phyloP scores from a whole-genome alignment of 2,329 filamentous ascomycete genomes.

The Botrytis medusae region DNA sequence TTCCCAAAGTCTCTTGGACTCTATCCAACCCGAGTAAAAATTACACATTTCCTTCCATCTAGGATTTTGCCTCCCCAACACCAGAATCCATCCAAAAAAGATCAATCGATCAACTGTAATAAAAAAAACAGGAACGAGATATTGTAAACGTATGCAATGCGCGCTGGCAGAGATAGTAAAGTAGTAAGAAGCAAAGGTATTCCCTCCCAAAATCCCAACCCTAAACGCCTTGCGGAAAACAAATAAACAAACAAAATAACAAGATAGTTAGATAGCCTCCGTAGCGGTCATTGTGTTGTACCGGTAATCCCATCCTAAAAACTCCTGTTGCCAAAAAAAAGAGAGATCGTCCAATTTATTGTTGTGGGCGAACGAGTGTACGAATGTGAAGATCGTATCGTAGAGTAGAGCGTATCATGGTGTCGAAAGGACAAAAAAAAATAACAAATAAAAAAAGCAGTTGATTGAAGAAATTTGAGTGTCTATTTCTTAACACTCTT shows the following conservation, averaged over 20 bases:
- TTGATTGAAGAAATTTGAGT: neutral
- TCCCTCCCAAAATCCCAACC: neutral
- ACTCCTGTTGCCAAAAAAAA: neutral
- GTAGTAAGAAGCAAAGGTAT: constrained; percentile 17
- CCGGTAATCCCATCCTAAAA: constrained; percentile 7
- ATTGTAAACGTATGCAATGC: constrained; percentile 17
- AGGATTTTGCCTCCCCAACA: constrained; percentile 18
- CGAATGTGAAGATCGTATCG: constrained; percentile 8
- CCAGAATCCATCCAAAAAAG: constrained; percentile 19
- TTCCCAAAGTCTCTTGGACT: neutral
- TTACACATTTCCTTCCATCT: constrained; percentile 21
- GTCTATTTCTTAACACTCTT: constrained; percentile 28
- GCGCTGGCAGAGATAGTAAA: constrained; percentile 12
- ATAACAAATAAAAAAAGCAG: neutral
- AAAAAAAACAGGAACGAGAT: constrained; percentile 1
- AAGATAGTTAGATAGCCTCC: constrained; percentile 16
- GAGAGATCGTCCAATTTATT: neutral
- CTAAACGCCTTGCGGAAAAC: constrained; percentile 6
- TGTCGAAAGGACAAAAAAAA: constrained; percentile 15
- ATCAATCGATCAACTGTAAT: constrained; percentile 4
- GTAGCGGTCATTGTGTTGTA: constrained; percentile 9
- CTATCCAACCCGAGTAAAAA: constrained; percentile 5
- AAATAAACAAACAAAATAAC: neutral
- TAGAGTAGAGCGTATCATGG: neutral
- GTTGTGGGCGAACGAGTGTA: constrained; percentile 5